phyloP scores from a whole-genome alignment of 192 early-diverging fungal genomes.

The Rhizoclosmatium globosum region DNA sequence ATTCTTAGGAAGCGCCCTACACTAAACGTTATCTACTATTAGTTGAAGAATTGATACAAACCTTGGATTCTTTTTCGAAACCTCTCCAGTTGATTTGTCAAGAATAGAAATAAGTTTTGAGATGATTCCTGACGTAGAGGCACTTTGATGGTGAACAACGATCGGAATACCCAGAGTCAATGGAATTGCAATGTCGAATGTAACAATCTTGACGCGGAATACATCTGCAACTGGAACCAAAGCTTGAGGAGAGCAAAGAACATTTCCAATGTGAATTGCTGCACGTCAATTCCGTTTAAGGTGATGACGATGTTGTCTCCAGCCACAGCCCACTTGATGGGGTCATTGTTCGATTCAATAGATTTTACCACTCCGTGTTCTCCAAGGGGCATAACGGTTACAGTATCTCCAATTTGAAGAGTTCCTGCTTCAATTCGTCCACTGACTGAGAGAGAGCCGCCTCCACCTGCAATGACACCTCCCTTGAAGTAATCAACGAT shows the following conservation, averaged over 20 bases:
- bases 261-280: constrained; percentile 82
- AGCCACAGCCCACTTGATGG: constrained; percentile 87
- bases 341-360: constrained; percentile 76
- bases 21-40: background rate
- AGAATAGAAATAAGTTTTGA: constrained; percentile 78
- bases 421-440: constrained; percentile 89
- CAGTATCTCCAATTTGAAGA: constrained; percentile 86
- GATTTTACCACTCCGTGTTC: constrained; percentile 80
- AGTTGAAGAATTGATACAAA: constrained; percentile 13
- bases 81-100: constrained; percentile 83
- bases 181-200: constrained; percentile 92
- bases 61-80: constrained; percentile 86
- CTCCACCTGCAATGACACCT: constrained; percentile 66
- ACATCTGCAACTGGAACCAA: constrained; percentile 81
- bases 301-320: constrained; percentile 90
- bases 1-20: constrained; percentile 56
- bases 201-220: constrained; percentile 88
- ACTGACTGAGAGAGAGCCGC: constrained; percentile 74
- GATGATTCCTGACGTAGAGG: constrained; percentile 81
- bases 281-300: constrained; percentile 74
- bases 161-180: constrained; percentile 91
- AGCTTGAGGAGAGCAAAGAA: constrained; percentile 74
- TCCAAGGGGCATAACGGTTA: constrained; percentile 84
- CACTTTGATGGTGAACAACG: constrained; percentile 85
- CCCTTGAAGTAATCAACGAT: constrained; percentile 94